Evolutionary conservation across 75 land plant genomes (phyloP).

Genomic region (Chamaecyparis obtusa): DNA sequence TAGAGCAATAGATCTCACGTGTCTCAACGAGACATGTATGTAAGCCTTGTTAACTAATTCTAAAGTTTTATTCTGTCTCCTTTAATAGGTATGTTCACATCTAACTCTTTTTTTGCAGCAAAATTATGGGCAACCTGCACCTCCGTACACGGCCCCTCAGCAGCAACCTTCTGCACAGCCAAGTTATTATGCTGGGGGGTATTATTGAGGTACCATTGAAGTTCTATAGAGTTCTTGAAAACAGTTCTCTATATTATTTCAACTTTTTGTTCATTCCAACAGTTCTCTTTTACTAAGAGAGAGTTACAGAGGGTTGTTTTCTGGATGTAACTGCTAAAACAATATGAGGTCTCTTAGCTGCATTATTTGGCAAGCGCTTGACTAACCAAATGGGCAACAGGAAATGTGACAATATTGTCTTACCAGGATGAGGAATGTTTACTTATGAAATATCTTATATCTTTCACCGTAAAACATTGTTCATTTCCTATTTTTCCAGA

Average conservation of each 20-base stretch:
- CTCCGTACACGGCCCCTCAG: neutral
- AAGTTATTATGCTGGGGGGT: neutral
- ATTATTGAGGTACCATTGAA: neutral
- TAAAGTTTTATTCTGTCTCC: neutral
- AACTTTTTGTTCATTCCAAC: neutral
- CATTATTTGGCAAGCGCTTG: neutral
- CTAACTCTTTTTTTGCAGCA: neutral
- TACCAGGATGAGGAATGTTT: neutral
- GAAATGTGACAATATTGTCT: neutral
- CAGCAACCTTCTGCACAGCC: slow-evolving; percentile 4
- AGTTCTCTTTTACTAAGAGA: neutral
- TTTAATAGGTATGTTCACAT: neutral
- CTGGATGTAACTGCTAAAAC: neutral
- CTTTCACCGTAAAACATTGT: too few species aligned
- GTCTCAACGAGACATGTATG: neutral
- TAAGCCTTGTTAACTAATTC: neutral
- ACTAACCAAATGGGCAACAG: neutral
- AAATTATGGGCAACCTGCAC: neutral
- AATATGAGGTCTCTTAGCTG: neutral
- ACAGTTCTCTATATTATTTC: neutral
- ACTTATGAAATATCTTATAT: neutral
- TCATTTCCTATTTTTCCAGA: too few species aligned
- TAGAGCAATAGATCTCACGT: neutral
- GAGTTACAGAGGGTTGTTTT: too few species aligned
- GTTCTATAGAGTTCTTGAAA: neutral